Evolutionary conservation across 192 early-diverging fungal species (phyloP), one percentile per base, ranked within the genome.

Genomic region (Entophlyctis luteolus): DNA sequence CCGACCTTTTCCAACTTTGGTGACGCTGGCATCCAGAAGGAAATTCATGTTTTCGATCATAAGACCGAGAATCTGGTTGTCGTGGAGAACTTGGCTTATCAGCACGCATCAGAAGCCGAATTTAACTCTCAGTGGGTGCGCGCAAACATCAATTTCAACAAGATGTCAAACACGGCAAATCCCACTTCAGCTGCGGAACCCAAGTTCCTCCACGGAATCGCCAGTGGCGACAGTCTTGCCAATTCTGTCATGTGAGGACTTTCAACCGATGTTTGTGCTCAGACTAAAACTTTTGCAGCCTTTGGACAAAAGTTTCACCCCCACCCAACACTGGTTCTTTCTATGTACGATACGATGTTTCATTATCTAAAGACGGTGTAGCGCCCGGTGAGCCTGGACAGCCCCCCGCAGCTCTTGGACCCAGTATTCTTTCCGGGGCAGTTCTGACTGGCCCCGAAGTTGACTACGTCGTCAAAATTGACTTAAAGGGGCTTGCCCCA

Each of bases 391-490:
- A 36, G 12, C 65, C 65, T 8, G 65, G 50, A 33, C 45, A 32
- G 20, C 65, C 65, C 56, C 34, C 49, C 4, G 18, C 58, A 16
- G 46, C 42, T 20, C 63, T 78, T 27, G 48, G 55, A 16, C 0
- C 12, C 4, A 20, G 68, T n/a, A 25, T 74, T 16, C 20, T 47
- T 18, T 65, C 46, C n/a, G 73, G 67, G 2, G 48, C 55, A 2
- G 67, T 75, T 20, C n/a, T 62, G 6, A 78, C 76, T 18, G 47
- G 34, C 14, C 37, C 55, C 35, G 55, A 71, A 23, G 76, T 77
- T 5, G 77, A 75, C 59, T 73, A 60, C 50, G 75, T 70, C 45
- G 74, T 79, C 71, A 79, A 79, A 58, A 55, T 79, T 27, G 74
- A 76, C 36, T 47, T 73, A 23, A 54, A 23, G 28, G 68, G 68